Base-by-base conservation (phyloP, 2,329 filamentous ascomycete genomes). In the Periconia sp. region DNA sequence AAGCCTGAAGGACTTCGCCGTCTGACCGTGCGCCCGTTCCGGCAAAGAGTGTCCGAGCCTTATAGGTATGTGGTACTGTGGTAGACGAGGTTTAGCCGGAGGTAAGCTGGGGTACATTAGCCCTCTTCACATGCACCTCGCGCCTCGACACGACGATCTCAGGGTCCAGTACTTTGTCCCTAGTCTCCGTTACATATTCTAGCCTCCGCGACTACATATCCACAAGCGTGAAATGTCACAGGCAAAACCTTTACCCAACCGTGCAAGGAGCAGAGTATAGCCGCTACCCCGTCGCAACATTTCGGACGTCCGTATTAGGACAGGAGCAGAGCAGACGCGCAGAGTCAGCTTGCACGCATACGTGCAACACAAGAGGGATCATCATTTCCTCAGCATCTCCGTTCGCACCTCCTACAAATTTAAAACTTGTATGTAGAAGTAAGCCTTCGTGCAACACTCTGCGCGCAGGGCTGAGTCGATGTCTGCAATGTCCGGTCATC, bases 31-130 rank as follows among this genome's bases (percentile, higher is more conserved):
- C 41, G 29, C 33, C 38, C 37, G 31, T 34, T 12, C 12, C 32
- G 43, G 46, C 21, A 29, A 22, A 43, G 35, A 24, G 28, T 39
- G 36, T 45, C 50, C 46, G 46, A 40, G 43, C 35, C 13, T 49
- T 24, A 36, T 30, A n/a, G n/a, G n/a, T n/a, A n/a, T n/a, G n/a
- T n/a, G n/a, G n/a, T n/a, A n/a, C n/a, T n/a, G n/a, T n/a, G n/a
- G n/a, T n/a, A n/a, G n/a, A n/a, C 37, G 42, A 46, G 35, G 35
- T 63, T 57, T 54, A 55, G 46, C 56, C 57, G 56, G 46, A 17
- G 22, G 45, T 45, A 60, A 56, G 52, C 61, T 66, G 65, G 65
- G 65, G 65, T 66, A 61, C 60, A 64, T 59, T 60, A 62, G 59
- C 47, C 48, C 33, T 42, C 37, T 52, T 61, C 57, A 59, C 57